Evolutionary conservation across 2,329 filamentous ascomycete species (phyloP), one percentile per base, ranked within the genome.

Genomic region (Penicillium sp.): DNA sequence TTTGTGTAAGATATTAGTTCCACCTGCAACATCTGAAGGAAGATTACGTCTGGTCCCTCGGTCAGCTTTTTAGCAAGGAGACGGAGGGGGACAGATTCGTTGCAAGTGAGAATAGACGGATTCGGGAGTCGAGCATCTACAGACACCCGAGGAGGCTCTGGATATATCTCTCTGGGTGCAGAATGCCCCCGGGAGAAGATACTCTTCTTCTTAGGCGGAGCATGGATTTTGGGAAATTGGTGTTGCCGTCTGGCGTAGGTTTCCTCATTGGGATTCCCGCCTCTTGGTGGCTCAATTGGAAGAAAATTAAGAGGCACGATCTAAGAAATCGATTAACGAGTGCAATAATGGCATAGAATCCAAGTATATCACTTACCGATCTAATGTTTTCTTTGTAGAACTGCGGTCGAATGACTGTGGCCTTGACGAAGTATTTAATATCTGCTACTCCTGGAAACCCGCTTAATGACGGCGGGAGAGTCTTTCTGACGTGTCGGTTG

Each of bases 391-490:
- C 91, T 69, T 93, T 93, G 74, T 95, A 90, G 56, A 97, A 82
- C 14, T 89, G 87, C 0, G 91, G 91, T n/a, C 91, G 82, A 67
- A 91, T 90, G 6, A 97, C 86, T 0, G 94, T 97, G n/a, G 89
- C 91, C 73, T 99, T 99, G 69, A 97, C 82, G 70, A 90, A 99
- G 75, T 99, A 99, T 63, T 87, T 84, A 57, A 97, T 92, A 74
- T 96, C 91, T 22, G 92, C 93, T 72, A 92, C 86, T 31, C 88
- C 88, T 0, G 90, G 90, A 62, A 94, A 92, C 3, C 90, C 91
- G n/a, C 84, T 89, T 51, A 97, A 78, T 5, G 91, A 95, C 0
- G 94, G 94, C 5, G 94, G 94, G 11, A 99, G 80, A 0, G 92
- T 96, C 64, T 86, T 86, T 68, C 89, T 94, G 60, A 94, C 85